These are phyloP conservation scores for Peniophora sp. DNA, from an alignment of 1,284 basidiomycete species.

Conservation along the genomic window DNA sequence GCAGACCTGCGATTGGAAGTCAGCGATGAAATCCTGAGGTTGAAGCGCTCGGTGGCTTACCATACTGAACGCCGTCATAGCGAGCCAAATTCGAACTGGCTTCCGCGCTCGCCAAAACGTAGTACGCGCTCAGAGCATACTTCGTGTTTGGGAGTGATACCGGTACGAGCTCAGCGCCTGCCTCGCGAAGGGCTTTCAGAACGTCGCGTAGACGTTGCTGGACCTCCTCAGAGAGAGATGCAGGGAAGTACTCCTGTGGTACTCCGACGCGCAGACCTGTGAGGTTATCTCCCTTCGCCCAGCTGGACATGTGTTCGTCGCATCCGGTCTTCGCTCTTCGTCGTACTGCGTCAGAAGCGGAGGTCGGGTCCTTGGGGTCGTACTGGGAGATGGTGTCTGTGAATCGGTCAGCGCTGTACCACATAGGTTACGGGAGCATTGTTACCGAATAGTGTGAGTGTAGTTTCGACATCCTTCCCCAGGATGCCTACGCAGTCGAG, in stretches of 20 bases:
- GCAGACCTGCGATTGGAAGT: background rate
- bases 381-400: slow-evolving; percentile 57
- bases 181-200: slow-evolving; percentile 40
- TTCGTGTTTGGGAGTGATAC: slow-evolving; percentile 75
- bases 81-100: slow-evolving; percentile 90
- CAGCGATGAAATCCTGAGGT: background rate
- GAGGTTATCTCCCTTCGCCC: slow-evolving; percentile 11
- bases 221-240: slow-evolving; percentile 51
- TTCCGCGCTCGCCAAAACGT: slow-evolving; percentile 90
- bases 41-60: slow-evolving; percentile 30
- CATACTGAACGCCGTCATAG: slow-evolving; percentile 81
- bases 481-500: slow-evolving; percentile 91
- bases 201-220: slow-evolving; percentile 38
- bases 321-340: slow-evolving; percentile 16
- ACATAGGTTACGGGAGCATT: background rate
- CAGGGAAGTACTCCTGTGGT: slow-evolving; percentile 76
- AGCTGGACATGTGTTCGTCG: slow-evolving; percentile 3
- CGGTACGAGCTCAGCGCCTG: slow-evolving; percentile 66
- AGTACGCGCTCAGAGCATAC: slow-evolving; percentile 88
- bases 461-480: slow-evolving; percentile 42
- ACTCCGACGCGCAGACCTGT: slow-evolving; percentile 51
- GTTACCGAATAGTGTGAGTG: slow-evolving; percentile 56
- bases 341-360: slow-evolving; percentile 41
- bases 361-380: slow-evolving; percentile 78
- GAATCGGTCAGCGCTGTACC: background rate